Base-by-base conservation (phyloP, 1,139 yeast genomes). In the Suhomyces terraborum region DNA sequence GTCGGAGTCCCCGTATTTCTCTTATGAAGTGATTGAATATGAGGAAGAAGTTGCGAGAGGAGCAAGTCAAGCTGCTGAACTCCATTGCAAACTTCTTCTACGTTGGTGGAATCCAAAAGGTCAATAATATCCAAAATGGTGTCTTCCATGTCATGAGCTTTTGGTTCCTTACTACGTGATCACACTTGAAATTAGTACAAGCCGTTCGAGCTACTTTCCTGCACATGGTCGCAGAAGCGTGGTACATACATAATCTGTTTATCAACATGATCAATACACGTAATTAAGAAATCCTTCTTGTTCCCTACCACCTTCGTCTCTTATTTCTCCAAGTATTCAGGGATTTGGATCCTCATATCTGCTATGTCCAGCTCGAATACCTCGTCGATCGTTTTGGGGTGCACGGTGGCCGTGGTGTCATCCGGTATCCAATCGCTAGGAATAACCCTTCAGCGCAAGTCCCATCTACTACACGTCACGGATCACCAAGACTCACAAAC, bases 341-440 rank as follows among this genome's bases (percentile, higher is more conserved):
- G 14, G 27, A 16, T 12, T 9, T 4, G 16, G 27, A 7, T 8
- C 16, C 32, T 21, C 14, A n/a, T 17, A 17, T n/a, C 29, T 24
- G 29, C 35, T 17, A 32, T 32, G 35, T n/a, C 35, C 16, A 24
- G 8, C 22, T n/a, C 35, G 12, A 21, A 18, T 18, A 30, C 44
- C 5, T 33, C 41, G 21, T 54, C 67, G 27, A 73, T 77, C 10
- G 49, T 66, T 8, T 47, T 77, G 22, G 96, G 96, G 10, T 83
- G 91, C 53, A 55, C 75, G 5, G 91, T 84, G 26, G 96, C 94
- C 6, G 77, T 88, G 14, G 55, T 84, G 12, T 85, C 95, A 2
- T 82, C 94, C 3, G 91, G 91, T 2, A 74, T 84, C 25, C 96
- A 88, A 62, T 84, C 95, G 3, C 66, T 88, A 13, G 96, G 96